A percentile compares a stretch with the other conserved stretches of the same genome.
phyloP scores from a whole-genome alignment of 1,139 yeast species.

The Debaryomyces nepalensis region DNA sequence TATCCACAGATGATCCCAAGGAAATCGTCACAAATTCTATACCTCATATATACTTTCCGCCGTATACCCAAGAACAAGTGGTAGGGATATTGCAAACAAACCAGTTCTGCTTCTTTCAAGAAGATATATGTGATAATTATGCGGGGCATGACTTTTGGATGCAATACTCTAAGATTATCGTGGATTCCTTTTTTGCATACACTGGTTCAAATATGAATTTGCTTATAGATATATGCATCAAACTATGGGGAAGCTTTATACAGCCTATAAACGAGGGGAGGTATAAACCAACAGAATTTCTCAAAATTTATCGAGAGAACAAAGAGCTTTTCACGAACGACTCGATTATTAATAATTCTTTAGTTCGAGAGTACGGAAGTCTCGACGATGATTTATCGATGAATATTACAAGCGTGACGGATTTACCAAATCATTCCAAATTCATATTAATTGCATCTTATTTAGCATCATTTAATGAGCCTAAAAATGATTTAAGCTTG shows the following conservation, averaged over 20 bases:
- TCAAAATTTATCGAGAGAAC: constrained; percentile 51
- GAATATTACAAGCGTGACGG: constrained; percentile 28
- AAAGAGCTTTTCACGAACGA: constrained; percentile 46
- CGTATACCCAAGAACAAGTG: constrained; percentile 49
- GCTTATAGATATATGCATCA: constrained; percentile 45
- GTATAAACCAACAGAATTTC: constrained; percentile 41
- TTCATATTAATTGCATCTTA: constrained; percentile 69
- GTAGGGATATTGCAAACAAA: constrained; percentile 37
- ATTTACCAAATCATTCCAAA: constrained; percentile 61
- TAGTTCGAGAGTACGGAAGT: constrained; percentile 33
- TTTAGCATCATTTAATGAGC: constrained; percentile 68
- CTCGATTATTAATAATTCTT: constrained; percentile 40
- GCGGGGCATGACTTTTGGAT: constrained; percentile 44
- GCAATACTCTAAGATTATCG: constrained; percentile 52
- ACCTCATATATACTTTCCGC: constrained; percentile 55
- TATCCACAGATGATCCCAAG: constrained; percentile 51
- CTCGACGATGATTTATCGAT: constrained; percentile 25
- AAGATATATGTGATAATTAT: constrained; percentile 28
- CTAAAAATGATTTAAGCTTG: constrained; percentile 59
- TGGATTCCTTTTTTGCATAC: constrained; percentile 55
- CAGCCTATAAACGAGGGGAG: constrained; percentile 43
- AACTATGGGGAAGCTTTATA: constrained; percentile 57
- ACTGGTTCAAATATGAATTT: constrained; percentile 57
- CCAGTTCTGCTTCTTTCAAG: constrained; percentile 33
- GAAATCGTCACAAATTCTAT: constrained; percentile 49